These are phyloP conservation scores for Colletotrichum horii DNA, from an alignment of 2,329 filamentous ascomycete species.

Conservation along the genomic window DNA sequence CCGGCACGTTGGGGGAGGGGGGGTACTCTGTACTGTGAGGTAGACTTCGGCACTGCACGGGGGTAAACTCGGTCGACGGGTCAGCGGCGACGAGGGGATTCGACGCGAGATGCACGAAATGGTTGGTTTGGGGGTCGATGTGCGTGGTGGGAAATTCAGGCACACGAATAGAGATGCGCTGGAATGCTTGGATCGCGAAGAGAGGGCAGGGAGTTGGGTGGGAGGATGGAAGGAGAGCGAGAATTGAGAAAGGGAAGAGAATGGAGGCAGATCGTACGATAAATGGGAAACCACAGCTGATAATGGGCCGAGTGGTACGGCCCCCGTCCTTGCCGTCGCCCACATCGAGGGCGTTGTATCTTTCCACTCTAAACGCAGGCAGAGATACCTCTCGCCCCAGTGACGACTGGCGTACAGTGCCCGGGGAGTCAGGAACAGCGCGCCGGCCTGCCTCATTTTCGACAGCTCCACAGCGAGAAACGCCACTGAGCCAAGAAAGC, in stretches of 20 bases:
- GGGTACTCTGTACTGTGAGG: neutral
- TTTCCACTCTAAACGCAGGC: neutral
- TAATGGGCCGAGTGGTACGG: slow-evolving; percentile 10
- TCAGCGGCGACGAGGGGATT: neutral
- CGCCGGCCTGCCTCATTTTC: neutral
- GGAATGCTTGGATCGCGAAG: neutral
- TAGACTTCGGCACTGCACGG: neutral
- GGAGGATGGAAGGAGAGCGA: neutral
- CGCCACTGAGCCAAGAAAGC: neutral
- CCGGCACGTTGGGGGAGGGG: neutral
- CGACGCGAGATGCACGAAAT: slow-evolving; percentile 6
- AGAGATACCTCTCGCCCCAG: neutral
- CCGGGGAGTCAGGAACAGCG: neutral
- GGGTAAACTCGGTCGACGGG: neutral
- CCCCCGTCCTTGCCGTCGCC: slow-evolving; percentile 9
- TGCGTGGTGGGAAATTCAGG: neutral
- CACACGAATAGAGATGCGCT: neutral
- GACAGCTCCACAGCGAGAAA: neutral
- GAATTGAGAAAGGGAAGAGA: slow-evolving; percentile 10
- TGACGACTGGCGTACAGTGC: neutral
- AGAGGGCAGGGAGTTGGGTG: neutral
- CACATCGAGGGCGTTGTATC: neutral
- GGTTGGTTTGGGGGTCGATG: neutral
- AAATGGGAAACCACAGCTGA: slow-evolving; percentile 20
- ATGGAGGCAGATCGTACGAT: slow-evolving; percentile 24